Evolutionary conservation across 441 rosid genomes (phyloP), one percentile per base, ranked within the genome.

Genomic region (Kokia cookei): DNA sequence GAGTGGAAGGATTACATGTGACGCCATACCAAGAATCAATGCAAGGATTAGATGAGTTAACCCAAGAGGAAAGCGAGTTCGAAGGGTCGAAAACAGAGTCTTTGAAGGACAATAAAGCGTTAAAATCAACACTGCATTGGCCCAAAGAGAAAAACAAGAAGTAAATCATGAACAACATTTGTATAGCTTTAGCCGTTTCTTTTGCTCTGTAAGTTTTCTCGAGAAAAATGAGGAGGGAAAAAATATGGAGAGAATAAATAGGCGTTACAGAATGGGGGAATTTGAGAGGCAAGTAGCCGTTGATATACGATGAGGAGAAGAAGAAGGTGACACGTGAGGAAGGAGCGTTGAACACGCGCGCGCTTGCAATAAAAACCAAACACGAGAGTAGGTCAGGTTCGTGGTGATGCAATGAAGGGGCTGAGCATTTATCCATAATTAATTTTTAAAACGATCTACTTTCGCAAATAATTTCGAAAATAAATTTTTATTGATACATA

Each of bases 11-110:
- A 45, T 69, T 69, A 27, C 72, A 69, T 10, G 59, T 51, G 29
- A 69, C 72, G 32, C 72, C 72, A 69, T 29, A 51, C 61, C 72
- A 69, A 69, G 60, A 69, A 32, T 2, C 72, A 69, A 10, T n/a
- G 27, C 72, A 69, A 69, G 61, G 72, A 32, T 32, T 69, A 12
- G 72, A 69, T 51, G 72, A 51, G 59, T 69, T 51, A 29, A 51
- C 61, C 72, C 72, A 69, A 3, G 72, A 69, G 11, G 60, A 69
- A 69, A 69, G 72, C 29, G 61, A 69, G 61, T 69, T 51, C 3
- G 60, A 69, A 4, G 60, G 72, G 47, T 69, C 72, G 40, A 69
- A 69, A 69, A 69, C 72, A 69, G 61, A 51, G 47, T 50, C 17
- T 51, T 69, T 69, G 47, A 69, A 69, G 3, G 61, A 69, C 27